These are phyloP conservation scores for Komagataea norvegica DNA, from an alignment of 1,139 yeast genomes.

Conservation along the genomic window DNA sequence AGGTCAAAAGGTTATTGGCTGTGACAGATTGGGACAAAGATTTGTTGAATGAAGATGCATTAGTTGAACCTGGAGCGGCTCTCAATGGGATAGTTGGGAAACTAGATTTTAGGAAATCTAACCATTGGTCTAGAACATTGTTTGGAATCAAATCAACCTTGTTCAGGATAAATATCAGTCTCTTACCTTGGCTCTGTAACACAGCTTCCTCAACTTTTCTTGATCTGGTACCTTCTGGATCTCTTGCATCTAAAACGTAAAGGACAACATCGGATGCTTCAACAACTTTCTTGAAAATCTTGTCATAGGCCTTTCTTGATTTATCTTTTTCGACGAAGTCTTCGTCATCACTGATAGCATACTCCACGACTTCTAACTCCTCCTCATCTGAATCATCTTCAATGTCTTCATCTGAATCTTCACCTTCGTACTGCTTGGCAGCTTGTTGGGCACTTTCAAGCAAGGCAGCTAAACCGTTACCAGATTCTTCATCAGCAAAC, in stretches of 20 bases:
- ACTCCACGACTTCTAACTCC: slow-evolving; percentile 47
- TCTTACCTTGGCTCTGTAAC: slow-evolving; percentile 71
- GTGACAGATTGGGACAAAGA: slow-evolving; percentile 70
- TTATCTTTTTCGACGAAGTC: slow-evolving; percentile 57
- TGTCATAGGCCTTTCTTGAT: slow-evolving; percentile 90
- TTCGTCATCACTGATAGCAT: slow-evolving; percentile 45
- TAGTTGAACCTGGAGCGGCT: slow-evolving; percentile 60
- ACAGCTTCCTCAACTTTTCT: slow-evolving; percentile 88
- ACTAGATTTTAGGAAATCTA: slow-evolving; percentile 66
- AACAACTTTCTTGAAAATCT: slow-evolving; percentile 75
- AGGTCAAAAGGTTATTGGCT: slow-evolving; percentile 67
- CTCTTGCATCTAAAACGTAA: slow-evolving; percentile 94
- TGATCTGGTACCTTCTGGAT: slow-evolving; percentile 94
- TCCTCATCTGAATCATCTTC: slow-evolving; percentile 28
- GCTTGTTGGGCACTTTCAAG: slow-evolving; percentile 86
- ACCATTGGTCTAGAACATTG: slow-evolving; percentile 79
- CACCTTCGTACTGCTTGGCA: slow-evolving; percentile 68
- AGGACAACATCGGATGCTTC: slow-evolving; percentile 87
- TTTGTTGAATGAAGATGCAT: slow-evolving; percentile 67
- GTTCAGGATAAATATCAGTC: slow-evolving; percentile 80
- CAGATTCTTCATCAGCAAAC: slow-evolving; percentile 38
- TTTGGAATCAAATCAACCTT: slow-evolving; percentile 92
- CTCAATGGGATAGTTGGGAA: slow-evolving; percentile 92
- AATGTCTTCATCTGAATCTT: slow-evolving; percentile 31
- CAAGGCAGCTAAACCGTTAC: slow-evolving; percentile 72